Evolutionary conservation across 73 alveolate species (phyloP).

Genomic region (Paramecium octaurelia): DNA sequence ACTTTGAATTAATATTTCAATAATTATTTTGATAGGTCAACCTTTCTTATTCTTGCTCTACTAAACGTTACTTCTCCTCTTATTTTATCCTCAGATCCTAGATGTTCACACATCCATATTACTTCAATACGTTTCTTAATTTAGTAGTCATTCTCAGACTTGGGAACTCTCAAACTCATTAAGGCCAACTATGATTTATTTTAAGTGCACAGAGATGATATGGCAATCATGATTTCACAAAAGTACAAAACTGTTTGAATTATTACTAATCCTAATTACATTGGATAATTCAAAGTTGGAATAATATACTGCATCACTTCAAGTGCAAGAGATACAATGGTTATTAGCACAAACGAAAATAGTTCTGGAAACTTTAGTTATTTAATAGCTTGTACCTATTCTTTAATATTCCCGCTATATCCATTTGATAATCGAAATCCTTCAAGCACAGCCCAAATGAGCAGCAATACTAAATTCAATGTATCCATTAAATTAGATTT

Average conservation of each 20-base stretch:
- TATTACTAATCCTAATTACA: background rate
- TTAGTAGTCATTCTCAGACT: background rate
- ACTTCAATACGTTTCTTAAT: constrained; percentile 19
- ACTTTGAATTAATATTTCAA: background rate
- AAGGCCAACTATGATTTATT: constrained; percentile 23
- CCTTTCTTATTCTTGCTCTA: background rate
- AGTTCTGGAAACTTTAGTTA: constrained; percentile 16
- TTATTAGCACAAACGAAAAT: constrained; percentile 17
- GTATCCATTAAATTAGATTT: background rate
- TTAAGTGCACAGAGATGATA: background rate
- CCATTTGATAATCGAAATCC: constrained; percentile 32
- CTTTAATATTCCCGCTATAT: constrained; percentile 49
- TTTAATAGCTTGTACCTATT: background rate
- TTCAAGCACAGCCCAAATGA: constrained; percentile 28
- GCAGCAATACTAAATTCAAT: background rate
- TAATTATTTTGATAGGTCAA: background rate
- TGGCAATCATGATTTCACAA: background rate
- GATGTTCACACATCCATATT: background rate
- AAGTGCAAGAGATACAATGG: background rate
- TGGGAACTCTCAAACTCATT: background rate
- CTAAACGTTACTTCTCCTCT: background rate
- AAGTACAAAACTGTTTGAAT: background rate
- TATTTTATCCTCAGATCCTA: background rate
- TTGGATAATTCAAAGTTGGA: background rate
- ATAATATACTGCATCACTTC: background rate